Percentiles rank a stretch among this genome's conserved stretches.
phyloP scores from a whole-genome alignment of 2,329 filamentous ascomycete genomes.

The Diplodia corticola region DNA sequence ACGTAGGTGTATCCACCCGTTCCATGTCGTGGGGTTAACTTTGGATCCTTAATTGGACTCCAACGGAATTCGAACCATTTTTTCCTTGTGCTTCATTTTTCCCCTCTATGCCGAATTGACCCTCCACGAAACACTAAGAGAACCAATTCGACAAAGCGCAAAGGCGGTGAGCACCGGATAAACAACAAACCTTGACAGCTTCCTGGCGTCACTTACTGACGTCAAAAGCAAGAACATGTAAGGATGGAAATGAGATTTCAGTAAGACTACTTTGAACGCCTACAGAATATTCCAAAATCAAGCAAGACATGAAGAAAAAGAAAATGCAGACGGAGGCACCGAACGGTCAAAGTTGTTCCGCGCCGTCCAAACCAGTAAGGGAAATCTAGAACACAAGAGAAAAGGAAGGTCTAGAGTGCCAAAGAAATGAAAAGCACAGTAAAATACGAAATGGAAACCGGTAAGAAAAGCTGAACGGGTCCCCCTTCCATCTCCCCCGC shows the following conservation, averaged over 20 bases:
- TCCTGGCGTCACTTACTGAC: neutral
- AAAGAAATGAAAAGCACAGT: too few species aligned
- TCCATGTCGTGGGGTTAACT: neutral
- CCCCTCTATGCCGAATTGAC: neutral
- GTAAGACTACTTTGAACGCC: too few species aligned
- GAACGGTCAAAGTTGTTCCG: neutral
- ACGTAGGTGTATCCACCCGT: neutral
- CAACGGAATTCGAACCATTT: neutral
- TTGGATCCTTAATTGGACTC: constrained; percentile 21
- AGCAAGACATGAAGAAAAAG: neutral
- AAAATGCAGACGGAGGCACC: neutral
- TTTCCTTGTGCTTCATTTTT: neutral
- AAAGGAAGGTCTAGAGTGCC: too few species aligned
- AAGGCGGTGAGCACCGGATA: neutral
- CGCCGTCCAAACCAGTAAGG: neutral
- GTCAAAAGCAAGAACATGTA: neutral
- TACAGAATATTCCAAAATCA: neutral
- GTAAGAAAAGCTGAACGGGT: neutral
- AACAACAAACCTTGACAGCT: neutral
- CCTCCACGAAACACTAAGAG: neutral
- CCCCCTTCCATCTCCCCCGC: neutral
- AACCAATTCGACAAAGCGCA: neutral
- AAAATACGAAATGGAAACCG: too few species aligned
- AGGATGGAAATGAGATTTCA: too few species aligned
- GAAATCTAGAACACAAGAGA: neutral